phyloP scores from a whole-genome alignment of 495 filamentous ascomycete genomes.

The Neurospora intermedia region DNA sequence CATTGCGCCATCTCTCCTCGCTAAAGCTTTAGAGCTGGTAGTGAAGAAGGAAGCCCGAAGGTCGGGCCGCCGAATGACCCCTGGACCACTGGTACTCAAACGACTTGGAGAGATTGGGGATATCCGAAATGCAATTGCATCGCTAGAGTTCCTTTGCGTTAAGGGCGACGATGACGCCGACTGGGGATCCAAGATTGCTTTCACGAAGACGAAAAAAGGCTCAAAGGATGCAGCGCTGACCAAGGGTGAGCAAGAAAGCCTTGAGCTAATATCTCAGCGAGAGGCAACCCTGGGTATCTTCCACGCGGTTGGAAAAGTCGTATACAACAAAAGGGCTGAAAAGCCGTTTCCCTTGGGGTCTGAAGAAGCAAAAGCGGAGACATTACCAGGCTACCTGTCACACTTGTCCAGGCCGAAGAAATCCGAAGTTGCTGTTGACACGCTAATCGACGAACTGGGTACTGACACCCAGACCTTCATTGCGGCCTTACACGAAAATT shows the following conservation, averaged over 20 bases:
- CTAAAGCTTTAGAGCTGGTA: conserved; percentile 68
- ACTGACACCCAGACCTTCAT: conserved; percentile 85
- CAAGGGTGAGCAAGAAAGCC: conserved; percentile 56
- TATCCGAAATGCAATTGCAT: conserved; percentile 79
- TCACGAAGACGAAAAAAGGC: conserved; percentile 49
- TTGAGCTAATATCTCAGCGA: conserved; percentile 68
- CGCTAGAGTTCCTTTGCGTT: conserved; percentile 82
- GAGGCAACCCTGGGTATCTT: conserved; percentile 86
- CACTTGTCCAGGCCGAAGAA: conserved; percentile 51
- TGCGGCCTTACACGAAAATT: conserved; percentile 92
- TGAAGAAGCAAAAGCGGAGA: conserved; percentile 29
- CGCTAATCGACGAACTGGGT: conserved; percentile 76
- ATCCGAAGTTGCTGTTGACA: conserved; percentile 62
- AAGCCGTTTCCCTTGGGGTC: conserved; percentile 17
- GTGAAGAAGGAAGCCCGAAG: conserved; percentile 69
- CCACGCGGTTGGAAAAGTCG: conserved; percentile 88
- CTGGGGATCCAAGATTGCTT: conserved; percentile 57
- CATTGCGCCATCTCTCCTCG: conserved; percentile 76
- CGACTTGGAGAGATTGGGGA: conserved; percentile 75
- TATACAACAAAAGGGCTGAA: conserved; percentile 79
- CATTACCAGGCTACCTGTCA: conserved; percentile 49
- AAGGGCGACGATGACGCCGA: conserved; percentile 53
- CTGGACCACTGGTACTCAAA: conserved; percentile 61
- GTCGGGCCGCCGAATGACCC: conserved; percentile 55
- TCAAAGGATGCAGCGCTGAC: conserved; percentile 49